A percentile compares a stretch with the other conserved stretches of the same genome.
Conservation (phyloP, 345 rosid species). For the Arabidopsis suecica region DNA sequence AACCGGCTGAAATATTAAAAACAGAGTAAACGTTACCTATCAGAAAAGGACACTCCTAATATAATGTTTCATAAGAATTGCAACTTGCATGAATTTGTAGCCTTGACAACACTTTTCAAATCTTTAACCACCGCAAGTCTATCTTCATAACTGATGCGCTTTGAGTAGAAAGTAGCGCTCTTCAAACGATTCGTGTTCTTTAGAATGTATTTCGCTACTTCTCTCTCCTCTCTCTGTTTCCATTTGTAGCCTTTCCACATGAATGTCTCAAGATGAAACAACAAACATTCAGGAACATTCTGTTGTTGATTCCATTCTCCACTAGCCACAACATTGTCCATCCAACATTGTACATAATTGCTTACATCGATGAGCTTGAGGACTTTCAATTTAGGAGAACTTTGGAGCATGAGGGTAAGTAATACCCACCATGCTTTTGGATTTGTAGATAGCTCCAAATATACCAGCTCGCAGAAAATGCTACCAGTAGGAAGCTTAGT, state of each 20-base stretch:
- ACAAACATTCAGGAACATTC: constrained; percentile 3
- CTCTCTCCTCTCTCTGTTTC: neutral
- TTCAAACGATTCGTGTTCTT: neutral
- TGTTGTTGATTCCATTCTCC: neutral
- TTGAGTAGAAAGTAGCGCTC: neutral
- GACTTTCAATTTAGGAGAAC: constrained; percentile 8
- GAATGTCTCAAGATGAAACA: constrained; percentile 2
- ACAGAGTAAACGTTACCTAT: no score
- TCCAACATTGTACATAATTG: neutral
- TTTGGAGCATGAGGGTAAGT: neutral
- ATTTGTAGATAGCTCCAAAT: neutral
- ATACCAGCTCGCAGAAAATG: neutral
- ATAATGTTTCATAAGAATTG: neutral
- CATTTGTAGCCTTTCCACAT: neutral
- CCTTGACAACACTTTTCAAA: neutral
- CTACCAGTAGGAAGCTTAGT: no score
- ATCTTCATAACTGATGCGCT: neutral
- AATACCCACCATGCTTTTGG: neutral
- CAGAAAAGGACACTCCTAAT: neutral
- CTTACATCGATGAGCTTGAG: constrained; percentile 1
- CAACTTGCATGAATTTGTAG: neutral
- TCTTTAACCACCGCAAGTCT: neutral
- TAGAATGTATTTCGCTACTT: neutral
- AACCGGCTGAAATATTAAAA: no score
- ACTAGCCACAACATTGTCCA: neutral